phyloP scores from a whole-genome alignment of 2,329 filamentous ascomycete genomes.

The Beauveria bassiana region DNA sequence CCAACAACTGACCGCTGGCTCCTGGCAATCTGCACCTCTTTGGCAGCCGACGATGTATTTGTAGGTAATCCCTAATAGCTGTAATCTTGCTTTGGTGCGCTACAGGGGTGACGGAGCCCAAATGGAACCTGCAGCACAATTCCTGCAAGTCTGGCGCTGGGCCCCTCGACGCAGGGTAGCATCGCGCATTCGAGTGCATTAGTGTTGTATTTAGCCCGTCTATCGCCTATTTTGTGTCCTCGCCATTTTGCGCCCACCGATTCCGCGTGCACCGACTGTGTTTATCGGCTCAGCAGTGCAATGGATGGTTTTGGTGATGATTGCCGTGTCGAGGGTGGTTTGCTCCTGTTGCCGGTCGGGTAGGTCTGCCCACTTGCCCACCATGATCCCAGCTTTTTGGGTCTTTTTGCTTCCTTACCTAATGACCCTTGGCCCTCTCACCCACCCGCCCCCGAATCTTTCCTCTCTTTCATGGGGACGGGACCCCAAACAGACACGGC shows the following conservation, averaged over 20 bases:
- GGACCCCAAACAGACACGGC: slow-evolving; percentile 6
- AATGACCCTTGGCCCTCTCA: background rate
- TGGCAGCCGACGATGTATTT: too few relatives aligned
- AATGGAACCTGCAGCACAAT: background rate
- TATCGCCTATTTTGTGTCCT: background rate
- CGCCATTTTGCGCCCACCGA: background rate
- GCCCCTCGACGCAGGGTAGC: background rate
- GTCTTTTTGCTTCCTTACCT: background rate
- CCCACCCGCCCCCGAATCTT: slow-evolving; percentile 5
- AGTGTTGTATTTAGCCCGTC: background rate
- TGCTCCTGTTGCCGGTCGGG: too few relatives aligned
- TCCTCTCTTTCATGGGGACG: slow-evolving; percentile 6
- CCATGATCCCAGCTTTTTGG: background rate
- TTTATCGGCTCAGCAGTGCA: background rate
- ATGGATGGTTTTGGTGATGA: too few relatives aligned
- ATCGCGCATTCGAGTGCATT: slow-evolving; percentile 3
- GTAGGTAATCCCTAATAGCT: background rate
- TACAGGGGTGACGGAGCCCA: background rate
- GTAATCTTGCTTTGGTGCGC: background rate
- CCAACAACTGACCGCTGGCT: too few relatives aligned
- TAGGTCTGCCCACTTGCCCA: background rate
- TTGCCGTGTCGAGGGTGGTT: too few relatives aligned
- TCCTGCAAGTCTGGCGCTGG: background rate
- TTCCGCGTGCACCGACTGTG: background rate
- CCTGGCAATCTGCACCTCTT: too few relatives aligned